Conservation (phyloP, 2,329 filamentous ascomycete genomes). For the Zasmidium citrigriseum region DNA sequence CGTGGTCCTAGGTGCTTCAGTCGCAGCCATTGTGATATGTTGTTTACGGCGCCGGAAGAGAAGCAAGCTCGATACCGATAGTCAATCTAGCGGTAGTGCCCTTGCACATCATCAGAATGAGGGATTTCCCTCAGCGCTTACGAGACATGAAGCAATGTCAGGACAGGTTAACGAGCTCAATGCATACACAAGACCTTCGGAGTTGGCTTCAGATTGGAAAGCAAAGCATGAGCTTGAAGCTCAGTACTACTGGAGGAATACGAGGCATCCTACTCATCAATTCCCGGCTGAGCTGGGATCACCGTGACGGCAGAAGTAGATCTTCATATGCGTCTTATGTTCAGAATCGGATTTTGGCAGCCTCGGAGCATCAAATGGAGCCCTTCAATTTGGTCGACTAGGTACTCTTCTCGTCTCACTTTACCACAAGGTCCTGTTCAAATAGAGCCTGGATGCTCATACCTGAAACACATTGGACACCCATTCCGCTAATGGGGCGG, state of each 20-base stretch:
- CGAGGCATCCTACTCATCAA: not conserved
- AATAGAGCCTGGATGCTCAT: no score
- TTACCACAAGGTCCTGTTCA: no score
- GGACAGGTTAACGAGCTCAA: not conserved
- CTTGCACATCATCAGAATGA: not conserved
- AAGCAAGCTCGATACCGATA: not conserved
- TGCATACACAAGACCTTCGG: not conserved
- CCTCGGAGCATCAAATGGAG: no score
- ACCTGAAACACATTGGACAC: no score
- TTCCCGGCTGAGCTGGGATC: not conserved
- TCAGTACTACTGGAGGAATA: not conserved
- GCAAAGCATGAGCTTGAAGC: not conserved
- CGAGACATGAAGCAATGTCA: not conserved
- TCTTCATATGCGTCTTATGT: no score
- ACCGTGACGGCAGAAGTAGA: no score
- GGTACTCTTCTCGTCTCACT: no score
- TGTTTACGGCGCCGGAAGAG: not conserved
- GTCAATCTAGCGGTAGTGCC: not conserved
- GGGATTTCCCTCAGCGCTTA: not conserved
- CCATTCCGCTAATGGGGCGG: no score
- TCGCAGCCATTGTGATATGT: not conserved
- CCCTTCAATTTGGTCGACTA: no score
- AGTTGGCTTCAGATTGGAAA: not conserved
- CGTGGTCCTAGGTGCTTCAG: not conserved
- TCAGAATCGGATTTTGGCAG: no score